Evolutionary conservation across 352 stramenopile species (phyloP).

Genomic region (Globisporangium parvum): DNA sequence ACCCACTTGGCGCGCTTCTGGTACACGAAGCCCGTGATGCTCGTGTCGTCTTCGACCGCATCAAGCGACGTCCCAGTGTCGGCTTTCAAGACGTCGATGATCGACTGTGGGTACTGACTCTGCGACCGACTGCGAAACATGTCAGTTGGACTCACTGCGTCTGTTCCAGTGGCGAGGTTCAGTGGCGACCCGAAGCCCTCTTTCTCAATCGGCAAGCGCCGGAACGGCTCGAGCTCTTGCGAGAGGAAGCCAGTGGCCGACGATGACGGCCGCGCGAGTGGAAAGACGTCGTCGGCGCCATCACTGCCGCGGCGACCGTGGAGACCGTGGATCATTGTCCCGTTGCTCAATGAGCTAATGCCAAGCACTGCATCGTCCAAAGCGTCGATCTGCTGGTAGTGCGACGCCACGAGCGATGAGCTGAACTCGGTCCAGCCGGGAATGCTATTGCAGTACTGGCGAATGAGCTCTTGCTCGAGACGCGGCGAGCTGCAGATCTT

Average conservation of each 20-base stretch:
- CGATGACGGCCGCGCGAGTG: constrained; percentile 42
- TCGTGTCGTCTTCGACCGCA: constrained; percentile 42
- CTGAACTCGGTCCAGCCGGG: constrained; percentile 60
- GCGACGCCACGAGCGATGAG: constrained; percentile 56
- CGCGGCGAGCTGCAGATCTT: constrained; percentile 71
- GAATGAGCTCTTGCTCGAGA: constrained; percentile 71
- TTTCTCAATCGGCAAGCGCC: constrained; percentile 58
- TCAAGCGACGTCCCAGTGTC: constrained; percentile 56
- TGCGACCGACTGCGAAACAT: constrained; percentile 71
- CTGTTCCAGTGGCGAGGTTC: constrained; percentile 49
- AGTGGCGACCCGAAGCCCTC: constrained; percentile 62
- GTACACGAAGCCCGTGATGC: constrained; percentile 56
- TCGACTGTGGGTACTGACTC: constrained; percentile 63
- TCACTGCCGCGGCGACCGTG: constrained; percentile 28
- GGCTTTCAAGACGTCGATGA: constrained; percentile 60
- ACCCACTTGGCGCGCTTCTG: constrained; percentile 74
- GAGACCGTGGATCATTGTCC: constrained; percentile 10
- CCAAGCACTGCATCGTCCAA: constrained; percentile 40
- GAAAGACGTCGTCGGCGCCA: constrained; percentile 42
- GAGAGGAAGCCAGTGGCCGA: constrained; percentile 66
- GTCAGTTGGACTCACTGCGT: constrained; percentile 55
- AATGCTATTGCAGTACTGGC: constrained; percentile 62
- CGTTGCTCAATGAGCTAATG: constrained; percentile 14
- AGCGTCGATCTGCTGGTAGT: constrained; percentile 76
- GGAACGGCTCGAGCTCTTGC: constrained; percentile 56